Evolutionary conservation across 1,284 basidiomycete genomes (phyloP).

Genomic region (Leccinum subrobustum): DNA sequence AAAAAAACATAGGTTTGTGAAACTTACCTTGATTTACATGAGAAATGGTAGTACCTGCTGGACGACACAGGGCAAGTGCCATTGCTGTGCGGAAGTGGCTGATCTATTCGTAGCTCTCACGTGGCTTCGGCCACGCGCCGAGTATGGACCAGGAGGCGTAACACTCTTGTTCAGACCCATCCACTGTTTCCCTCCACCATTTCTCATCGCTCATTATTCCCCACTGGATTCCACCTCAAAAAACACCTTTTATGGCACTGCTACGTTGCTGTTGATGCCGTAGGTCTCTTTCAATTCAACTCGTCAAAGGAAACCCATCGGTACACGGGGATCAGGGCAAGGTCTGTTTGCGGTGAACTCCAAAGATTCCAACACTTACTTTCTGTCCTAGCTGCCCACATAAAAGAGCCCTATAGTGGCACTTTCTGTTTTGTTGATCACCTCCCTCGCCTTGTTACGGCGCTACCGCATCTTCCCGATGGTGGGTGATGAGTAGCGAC

Average conservation of each 20-base stretch:
- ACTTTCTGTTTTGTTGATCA: not conserved
- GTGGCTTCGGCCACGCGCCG: conserved; percentile 32
- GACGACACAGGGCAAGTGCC: not conserved
- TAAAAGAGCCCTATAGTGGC: not conserved
- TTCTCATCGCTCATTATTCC: conserved; percentile 31
- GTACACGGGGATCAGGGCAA: conserved; percentile 26
- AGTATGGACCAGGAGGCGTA: conserved; percentile 33
- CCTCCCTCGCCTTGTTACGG: not conserved
- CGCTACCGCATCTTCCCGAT: conserved; percentile 23
- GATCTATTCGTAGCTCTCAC: conserved; percentile 26
- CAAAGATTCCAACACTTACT: conserved; percentile 10
- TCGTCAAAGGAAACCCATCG: conserved; percentile 1
- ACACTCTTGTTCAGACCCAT: conserved; percentile 35
- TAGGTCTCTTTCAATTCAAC: not conserved
- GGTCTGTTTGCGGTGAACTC: conserved; percentile 17
- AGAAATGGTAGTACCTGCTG: not conserved
- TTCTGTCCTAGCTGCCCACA: not conserved
- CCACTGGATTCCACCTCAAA: conserved; percentile 17
- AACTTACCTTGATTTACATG: not conserved
- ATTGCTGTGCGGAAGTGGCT: conserved; percentile 13
- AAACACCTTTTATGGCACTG: not conserved
- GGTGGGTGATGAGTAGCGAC: conserved; percentile 15
- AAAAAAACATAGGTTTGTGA: not conserved
- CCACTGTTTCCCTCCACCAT: conserved; percentile 28
- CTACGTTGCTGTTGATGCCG: not conserved